A percentile compares a stretch with the other conserved stretches of the same genome.
phyloP scores from a whole-genome alignment of 2,329 filamentous ascomycete genomes.

The Xylaria sp. region DNA sequence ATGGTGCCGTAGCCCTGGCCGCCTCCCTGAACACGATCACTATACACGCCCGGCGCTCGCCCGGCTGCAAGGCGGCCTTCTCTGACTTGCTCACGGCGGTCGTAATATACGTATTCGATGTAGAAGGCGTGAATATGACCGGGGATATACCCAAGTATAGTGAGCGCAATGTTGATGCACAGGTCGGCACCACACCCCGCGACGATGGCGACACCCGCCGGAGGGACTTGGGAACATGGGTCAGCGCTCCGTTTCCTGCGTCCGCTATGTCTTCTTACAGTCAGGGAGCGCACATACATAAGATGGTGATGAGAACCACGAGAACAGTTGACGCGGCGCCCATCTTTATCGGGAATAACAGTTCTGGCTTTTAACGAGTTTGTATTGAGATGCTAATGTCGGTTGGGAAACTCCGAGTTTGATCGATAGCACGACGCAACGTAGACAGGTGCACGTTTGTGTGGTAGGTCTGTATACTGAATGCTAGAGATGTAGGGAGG shows the following conservation, averaged over 20 bases:
- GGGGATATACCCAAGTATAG: slow-evolving; percentile 75
- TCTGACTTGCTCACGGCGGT: slow-evolving; percentile 72
- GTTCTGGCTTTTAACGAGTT: background rate
- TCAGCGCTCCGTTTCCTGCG: slow-evolving; percentile 16
- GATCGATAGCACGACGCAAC: background rate
- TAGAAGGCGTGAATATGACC: slow-evolving; percentile 86
- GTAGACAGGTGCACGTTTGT: background rate
- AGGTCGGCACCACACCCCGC: slow-evolving; percentile 74
- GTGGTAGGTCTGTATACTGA: background rate
- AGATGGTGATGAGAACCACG: slow-evolving; percentile 63
- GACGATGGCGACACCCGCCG: slow-evolving; percentile 71
- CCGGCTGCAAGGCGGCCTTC: slow-evolving; percentile 66
- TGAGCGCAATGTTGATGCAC: slow-evolving; percentile 74
- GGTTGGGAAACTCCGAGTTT: too few relatives aligned
- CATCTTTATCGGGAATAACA: slow-evolving; percentile 52
- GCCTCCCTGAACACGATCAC: slow-evolving; percentile 77
- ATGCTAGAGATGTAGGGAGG: background rate
- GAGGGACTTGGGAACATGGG: slow-evolving; percentile 64
- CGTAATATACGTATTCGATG: slow-evolving; percentile 84
- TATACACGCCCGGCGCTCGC: slow-evolving; percentile 75
- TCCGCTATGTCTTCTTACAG: background rate
- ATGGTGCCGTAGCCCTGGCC: slow-evolving; percentile 72
- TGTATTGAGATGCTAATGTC: background rate
- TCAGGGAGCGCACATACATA: slow-evolving; percentile 62
- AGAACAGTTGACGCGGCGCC: slow-evolving; percentile 61